Base-by-base conservation (phyloP, 2,329 filamentous ascomycete genomes). In the Cladophialophora psammophila region DNA sequence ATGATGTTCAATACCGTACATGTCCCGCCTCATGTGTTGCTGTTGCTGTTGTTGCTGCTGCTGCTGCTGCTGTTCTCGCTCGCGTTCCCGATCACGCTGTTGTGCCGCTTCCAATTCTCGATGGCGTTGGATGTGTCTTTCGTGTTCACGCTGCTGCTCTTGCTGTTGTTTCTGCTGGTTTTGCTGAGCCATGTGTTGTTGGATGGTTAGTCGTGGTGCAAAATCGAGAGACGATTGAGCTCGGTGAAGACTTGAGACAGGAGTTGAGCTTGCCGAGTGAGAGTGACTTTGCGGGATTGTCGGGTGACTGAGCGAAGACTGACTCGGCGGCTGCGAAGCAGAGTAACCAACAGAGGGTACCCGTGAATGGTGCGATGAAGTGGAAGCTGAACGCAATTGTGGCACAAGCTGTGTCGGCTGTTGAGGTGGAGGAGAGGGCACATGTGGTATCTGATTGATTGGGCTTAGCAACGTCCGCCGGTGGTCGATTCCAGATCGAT, bases 341-440 rank as follows among this genome's bases (percentile, higher is more conserved):
- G 63, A 13, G 53, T 69, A 72, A 32, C 68, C 65, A 26, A 72
- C 32, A 2, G 71, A 73, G 10, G 68, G 32, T 13, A 66, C 69
- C 26, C 71, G 67, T n/a, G 67, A 55, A 58, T 69, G 66, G 20
- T 72, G 71, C 26, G 69, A 68, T 7, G 66, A 63, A 12, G 59
- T 61, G 2, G 69, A 66, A 8, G 68, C 55, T 18, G 66, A 62
- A 10, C 71, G 67, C 52, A 69, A 65, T 15, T 64, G 68, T n/a
- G 57, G 63, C 8, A 48, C 57, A 7, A 54, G 34, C 45, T 63
- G 68, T 3, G 65, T 40, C 7, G 63, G 58, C 45, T 67, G 68
- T 42, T 69, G 71, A 35, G 72, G 70, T 20, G 72, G 72, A n/a
- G 72, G 71, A 0, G 72, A 71, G 52, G 70, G 68, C 35, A 59